Conservation (phyloP, 1,284 basidiomycete species). For the Malassezia globosa region DNA sequence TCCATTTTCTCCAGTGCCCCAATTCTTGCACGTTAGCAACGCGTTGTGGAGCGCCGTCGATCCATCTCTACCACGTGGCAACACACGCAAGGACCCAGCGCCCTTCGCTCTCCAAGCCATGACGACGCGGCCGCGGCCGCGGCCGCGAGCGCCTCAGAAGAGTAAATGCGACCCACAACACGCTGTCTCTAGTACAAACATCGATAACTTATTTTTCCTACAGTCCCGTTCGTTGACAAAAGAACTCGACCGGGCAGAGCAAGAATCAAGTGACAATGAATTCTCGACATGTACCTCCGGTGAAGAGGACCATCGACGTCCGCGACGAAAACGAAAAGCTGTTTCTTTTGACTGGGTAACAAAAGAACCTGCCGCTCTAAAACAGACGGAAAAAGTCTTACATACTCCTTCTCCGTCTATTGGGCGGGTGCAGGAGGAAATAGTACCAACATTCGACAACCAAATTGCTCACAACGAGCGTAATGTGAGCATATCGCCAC, state of each 20-base stretch:
- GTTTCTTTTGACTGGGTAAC: conserved; percentile 4
- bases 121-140: conserved; percentile 11
- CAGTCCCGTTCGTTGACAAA: not conserved
- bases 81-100: no score
- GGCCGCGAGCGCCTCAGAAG: conserved; percentile 9
- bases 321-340: conserved; percentile 8
- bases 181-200: not conserved
- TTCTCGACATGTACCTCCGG: no score
- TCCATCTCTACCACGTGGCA: no score
- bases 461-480: not conserved
- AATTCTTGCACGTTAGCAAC: no score
- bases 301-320: no score
- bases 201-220: conserved; percentile 8
- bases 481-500: conserved; percentile 16
- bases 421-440: not conserved
- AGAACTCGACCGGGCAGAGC: not conserved
- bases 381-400: no score
- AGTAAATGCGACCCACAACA: no score
- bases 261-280: conserved; percentile 1
- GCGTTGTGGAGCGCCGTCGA: no score
- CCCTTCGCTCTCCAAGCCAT: not conserved
- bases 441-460: not conserved
- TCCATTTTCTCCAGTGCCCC: no score
- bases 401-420: not conserved
- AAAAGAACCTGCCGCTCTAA: not conserved